These are phyloP conservation scores for Penicillium robsamsonii DNA, from an alignment of 495 filamentous ascomycete species.

Conservation along the genomic window DNA sequence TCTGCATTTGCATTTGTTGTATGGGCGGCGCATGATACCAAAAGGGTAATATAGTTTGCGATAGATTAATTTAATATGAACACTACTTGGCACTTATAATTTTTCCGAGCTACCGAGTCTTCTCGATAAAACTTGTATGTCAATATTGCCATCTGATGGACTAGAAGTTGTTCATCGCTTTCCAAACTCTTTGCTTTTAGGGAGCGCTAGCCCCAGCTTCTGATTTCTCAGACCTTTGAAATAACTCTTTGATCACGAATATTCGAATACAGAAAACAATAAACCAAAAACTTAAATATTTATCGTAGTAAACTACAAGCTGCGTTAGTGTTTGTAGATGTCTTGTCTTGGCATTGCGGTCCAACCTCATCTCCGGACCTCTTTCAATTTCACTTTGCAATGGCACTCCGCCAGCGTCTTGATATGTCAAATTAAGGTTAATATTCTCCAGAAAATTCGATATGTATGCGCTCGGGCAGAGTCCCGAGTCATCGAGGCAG, in stretches of 20 bases:
- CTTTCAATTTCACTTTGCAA: not conserved
- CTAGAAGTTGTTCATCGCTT: not conserved
- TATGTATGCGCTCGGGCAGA: constrained; percentile 21
- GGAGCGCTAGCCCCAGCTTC: not conserved
- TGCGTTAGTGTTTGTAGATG: not conserved
- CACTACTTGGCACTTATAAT: not conserved
- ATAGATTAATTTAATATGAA: constrained; percentile 1
- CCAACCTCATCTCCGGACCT: constrained; percentile 5
- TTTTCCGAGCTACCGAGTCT: not conserved
- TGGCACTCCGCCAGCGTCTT: not conserved
- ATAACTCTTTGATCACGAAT: not conserved
- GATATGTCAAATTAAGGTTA: not conserved
- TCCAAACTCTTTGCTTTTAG: not conserved
- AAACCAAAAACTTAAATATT: not conserved
- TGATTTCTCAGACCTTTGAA: not conserved
- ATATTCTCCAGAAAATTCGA: constrained; percentile 9
- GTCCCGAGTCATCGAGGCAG: constrained; percentile 21
- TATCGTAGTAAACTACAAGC: not conserved
- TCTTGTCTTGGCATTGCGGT: constrained; percentile 11
- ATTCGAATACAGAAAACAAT: not conserved
- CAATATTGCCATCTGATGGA: not conserved
- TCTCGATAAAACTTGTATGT: not conserved
- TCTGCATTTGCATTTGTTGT: constrained; percentile 3
- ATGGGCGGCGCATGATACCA: constrained; percentile 20
- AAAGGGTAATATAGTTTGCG: not conserved